phyloP scores from a whole-genome alignment of 2,329 filamentous ascomycete genomes.

The Sphaerulina musiva region DNA sequence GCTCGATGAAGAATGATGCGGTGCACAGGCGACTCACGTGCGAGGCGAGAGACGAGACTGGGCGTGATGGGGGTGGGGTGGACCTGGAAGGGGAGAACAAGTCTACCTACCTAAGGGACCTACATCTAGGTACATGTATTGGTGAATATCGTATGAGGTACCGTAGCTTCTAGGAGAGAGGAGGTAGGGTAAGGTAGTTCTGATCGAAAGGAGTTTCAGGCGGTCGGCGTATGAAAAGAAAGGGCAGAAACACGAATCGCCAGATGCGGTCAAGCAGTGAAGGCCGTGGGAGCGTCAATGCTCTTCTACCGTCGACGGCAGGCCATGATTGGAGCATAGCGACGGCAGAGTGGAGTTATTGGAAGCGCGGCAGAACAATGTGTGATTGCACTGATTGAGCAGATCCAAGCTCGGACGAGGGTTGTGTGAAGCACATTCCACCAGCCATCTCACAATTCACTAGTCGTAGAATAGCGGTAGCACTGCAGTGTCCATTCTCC shows the following conservation, averaged over 20 bases:
- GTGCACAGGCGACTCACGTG: too few relatives aligned
- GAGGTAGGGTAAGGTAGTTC: too few relatives aligned
- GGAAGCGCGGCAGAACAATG: neutral
- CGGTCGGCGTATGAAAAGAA: neutral
- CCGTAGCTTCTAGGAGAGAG: neutral
- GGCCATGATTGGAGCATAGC: neutral
- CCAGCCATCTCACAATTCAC: neutral
- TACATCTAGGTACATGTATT: too few relatives aligned
- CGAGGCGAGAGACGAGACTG: too few relatives aligned
- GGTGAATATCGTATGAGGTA: too few relatives aligned
- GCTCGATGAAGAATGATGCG: too few relatives aligned
- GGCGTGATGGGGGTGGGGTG: too few relatives aligned
- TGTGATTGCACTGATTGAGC: neutral
- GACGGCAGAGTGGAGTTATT: neutral
- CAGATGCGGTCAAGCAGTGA: neutral
- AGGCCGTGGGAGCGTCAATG: neutral
- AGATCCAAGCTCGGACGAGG: neutral
- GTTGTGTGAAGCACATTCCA: neutral
- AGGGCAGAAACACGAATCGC: neutral
- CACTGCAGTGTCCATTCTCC: too few relatives aligned
- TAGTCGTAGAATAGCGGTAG: too few relatives aligned
- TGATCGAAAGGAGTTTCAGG: neutral
- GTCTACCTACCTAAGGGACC: too few relatives aligned
- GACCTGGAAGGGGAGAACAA: too few relatives aligned
- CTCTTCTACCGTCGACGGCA: neutral